phyloP scores from a whole-genome alignment of 2,329 filamentous ascomycete species.

The Venturiaceae sp. region DNA sequence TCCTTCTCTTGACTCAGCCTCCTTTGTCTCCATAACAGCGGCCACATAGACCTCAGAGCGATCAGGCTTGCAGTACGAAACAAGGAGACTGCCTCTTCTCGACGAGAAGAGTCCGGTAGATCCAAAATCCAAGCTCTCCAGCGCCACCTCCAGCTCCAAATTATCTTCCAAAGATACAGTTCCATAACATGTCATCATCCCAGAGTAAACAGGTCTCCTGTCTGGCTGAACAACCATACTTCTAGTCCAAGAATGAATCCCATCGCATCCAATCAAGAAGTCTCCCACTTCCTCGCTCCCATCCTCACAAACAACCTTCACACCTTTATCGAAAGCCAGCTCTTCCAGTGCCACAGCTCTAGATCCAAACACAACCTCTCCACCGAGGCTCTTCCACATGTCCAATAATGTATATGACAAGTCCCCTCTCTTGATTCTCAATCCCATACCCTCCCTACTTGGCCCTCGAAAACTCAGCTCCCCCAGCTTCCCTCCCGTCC shows the following conservation, averaged over 20 bases:
- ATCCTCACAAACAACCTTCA: constrained; percentile 15
- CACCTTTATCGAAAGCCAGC: constrained; percentile 30
- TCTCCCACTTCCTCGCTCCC: constrained; percentile 4
- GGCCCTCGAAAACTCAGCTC: too few relatives aligned
- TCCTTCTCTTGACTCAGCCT: background rate
- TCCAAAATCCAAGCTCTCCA: too few relatives aligned
- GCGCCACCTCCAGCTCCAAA: too few relatives aligned
- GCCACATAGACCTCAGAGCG: background rate
- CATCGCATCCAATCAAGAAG: background rate
- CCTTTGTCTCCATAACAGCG: background rate
- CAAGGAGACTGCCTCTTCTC: background rate
- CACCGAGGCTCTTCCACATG: too few relatives aligned
- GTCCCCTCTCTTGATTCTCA: too few relatives aligned
- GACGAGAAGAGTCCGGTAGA: background rate
- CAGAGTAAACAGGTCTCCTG: background rate
- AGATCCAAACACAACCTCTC: too few relatives aligned
- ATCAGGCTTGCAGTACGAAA: background rate
- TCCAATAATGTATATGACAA: too few relatives aligned
- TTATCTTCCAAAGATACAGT: too few relatives aligned
- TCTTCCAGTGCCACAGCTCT: too few relatives aligned
- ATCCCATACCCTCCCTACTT: too few relatives aligned
- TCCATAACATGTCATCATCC: background rate
- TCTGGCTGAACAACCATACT: background rate
- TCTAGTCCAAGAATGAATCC: background rate
- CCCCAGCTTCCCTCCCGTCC: too few relatives aligned